Base-by-base conservation (phyloP, 2,329 filamentous ascomycete genomes). In the Pseudocercospora cruenta region DNA sequence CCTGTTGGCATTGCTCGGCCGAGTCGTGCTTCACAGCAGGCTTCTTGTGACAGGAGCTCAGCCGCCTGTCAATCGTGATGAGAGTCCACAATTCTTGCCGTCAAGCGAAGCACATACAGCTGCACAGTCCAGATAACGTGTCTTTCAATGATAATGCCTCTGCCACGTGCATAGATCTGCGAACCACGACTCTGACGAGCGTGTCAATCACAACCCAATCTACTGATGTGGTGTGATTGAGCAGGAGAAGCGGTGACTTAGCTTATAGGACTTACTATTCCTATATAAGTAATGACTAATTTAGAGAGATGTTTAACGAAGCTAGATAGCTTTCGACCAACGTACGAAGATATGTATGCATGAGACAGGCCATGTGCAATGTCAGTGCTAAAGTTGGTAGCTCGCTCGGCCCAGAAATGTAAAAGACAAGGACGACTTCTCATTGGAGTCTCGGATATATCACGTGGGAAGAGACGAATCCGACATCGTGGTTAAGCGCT, bases 401-500 rank as follows among this genome's bases (percentile, higher is more conserved):
- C 53, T 55, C 39, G 43, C 51, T 39, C 51, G 39, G 60, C 65
- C 28, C 12, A 24, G 62, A 43, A 33, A 59, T 68, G 36, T 60
- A 51, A 58, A 28, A 39, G 55, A 54, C 24, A 22, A 14, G 31
- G 4, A 31, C 45, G 22, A 7, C 22, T 28, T 31, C 1, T 24
- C 19, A 55, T 55, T 62, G 60, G 60, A 10, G 51, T 45, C 31
- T 31, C 19, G 33, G 16, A 60, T 21, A 24, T 43, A 60, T 65
- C 60, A 60, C 60, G 61, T 63, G 61, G 16, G n/a, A 6, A 16
- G 51, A 49, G 55, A 43, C 64, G 60, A 66, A 66, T 58, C 64
- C 64, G 55, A 63, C 53, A 19, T 31, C 16, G 57, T 54, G 54
- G 28, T 58, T 66, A 66, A 59, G 60, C 64, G 64, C 64, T 58